Evolutionary conservation across 768 basidiomycete species (phyloP), one percentile per base, ranked within the genome.

Genomic region (Termitomyces sp.): DNA sequence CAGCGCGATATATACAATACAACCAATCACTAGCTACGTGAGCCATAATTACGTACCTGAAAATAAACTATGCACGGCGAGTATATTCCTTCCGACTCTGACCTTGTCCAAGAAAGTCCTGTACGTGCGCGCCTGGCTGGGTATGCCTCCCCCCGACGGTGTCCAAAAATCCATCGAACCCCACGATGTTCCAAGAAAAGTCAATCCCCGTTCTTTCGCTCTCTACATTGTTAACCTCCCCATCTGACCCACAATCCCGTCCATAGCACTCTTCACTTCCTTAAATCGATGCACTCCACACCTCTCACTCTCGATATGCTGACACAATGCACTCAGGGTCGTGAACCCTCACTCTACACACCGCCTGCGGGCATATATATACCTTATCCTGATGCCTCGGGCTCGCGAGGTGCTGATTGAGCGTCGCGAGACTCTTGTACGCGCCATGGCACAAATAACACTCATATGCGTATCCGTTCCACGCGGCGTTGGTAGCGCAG

Each of bases 391-490:
- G 67, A 63, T 88, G 88, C 3, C 63, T 70, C 2, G 88, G 83
- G 67, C 87, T 88, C 49, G 75, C 73, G 43, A 89, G 73, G 63
- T 89, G 89, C 59, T 78, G 73, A 62, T 89, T 86, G 49, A 89
- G 74, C 7, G 67, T 70, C 0, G 16, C 11, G 12, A 87, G 75
- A 0, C 70, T 62, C 49, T 61, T 28, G 61, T 77, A 84, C 12
- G 49, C 60, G 21, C 52, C 55, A 65, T 82, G 76, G 66, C 88
- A 89, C 25, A 89, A 67, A 63, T 81, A 81, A 67, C 87, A 89
- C 67, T 89, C 85, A 66, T 75, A 89, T 5, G 60, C 70, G 5
- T 0, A 5, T 0, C 77, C 79, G 56, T 83, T 83, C 74, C 75
- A 82, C 1, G 79, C 64, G 10, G 62, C 59, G 16, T 40, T 37